Evolutionary conservation across 2,329 filamentous ascomycete genomes (phyloP).

Genomic region (Chaetomium strumarium): DNA sequence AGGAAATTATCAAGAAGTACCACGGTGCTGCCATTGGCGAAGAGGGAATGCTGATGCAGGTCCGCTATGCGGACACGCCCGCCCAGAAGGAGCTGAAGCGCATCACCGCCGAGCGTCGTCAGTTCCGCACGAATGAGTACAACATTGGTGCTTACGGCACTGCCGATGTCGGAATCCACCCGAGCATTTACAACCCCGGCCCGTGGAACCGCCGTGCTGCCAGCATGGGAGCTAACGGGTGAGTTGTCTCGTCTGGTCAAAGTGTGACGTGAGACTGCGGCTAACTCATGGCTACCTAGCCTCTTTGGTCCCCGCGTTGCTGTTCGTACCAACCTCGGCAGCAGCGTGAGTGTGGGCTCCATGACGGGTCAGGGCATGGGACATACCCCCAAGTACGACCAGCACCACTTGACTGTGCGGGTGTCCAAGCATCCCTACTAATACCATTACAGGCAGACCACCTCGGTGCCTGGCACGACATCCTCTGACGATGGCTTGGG

Average conservation of each 20-base stretch:
- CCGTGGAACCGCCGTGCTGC: conserved; percentile 33
- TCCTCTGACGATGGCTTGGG: conserved; percentile 42
- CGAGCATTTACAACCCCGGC: conserved; percentile 40
- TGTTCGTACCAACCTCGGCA: conserved; percentile 15
- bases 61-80: conserved; percentile 94
- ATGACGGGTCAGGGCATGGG: conserved; percentile 14
- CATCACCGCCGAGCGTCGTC: conserved; percentile 87
- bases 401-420: background rate
- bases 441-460: conserved; percentile 33
- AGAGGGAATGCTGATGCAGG: conserved; percentile 79
- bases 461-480: conserved; percentile 35
- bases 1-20: conserved; percentile 80
- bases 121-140: conserved; percentile 95
- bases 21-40: conserved; percentile 73
- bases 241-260: background rate
- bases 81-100: conserved; percentile 96
- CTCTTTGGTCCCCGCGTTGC: conserved; percentile 21
- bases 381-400: conserved; percentile 22
- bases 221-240: conserved; percentile 23
- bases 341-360: conserved; percentile 12
- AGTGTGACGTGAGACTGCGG: too few relatives aligned
- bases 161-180: conserved; percentile 51
- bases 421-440: conserved; percentile 11
- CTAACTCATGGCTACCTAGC: conserved; percentile 18
- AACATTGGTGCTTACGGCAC: conserved; percentile 67